Percentiles rank a stretch among this genome's conserved stretches.
Evolutionary conservation across 2,329 filamentous ascomycete species (phyloP).

Genomic region (Plectosphaerella sp.): DNA sequence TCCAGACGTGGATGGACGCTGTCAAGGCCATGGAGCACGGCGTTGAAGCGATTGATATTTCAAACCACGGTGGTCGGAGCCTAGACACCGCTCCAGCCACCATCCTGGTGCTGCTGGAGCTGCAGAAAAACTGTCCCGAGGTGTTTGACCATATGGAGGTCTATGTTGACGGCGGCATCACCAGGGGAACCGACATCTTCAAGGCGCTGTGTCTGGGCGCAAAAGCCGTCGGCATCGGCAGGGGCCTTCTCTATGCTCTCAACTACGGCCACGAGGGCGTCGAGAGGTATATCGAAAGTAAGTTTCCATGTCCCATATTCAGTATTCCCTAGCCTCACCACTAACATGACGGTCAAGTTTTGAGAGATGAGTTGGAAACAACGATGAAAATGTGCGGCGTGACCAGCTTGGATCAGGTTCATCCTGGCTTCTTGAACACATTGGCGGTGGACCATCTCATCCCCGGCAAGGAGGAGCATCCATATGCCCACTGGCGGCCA

Average conservation of each 20-base stretch:
- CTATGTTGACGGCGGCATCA: conserved; percentile 60
- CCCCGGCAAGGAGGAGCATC: conserved; percentile 35
- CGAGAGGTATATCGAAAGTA: conserved; percentile 47
- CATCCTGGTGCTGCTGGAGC: conserved; percentile 57
- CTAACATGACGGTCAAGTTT: conserved; percentile 25
- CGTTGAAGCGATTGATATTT: conserved; percentile 63
- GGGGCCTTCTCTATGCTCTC: conserved; percentile 55
- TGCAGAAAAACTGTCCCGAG: conserved; percentile 56
- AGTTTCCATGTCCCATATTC: conserved; percentile 18
- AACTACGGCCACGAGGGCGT: conserved; percentile 57
- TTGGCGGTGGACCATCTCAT: conserved; percentile 42
- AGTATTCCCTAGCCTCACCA: neutral
- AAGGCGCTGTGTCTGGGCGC: conserved; percentile 64
- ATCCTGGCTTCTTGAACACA: conserved; percentile 57
- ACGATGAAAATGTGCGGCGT: conserved; percentile 64
- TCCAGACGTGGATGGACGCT: conserved; percentile 65
- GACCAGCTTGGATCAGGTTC: conserved; percentile 54
- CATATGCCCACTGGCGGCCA: conserved; percentile 36
- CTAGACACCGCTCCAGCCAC: conserved; percentile 47
- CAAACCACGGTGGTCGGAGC: conserved; percentile 64
- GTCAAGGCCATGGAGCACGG: conserved; percentile 53
- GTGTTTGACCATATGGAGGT: conserved; percentile 58
- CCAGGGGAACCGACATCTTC: conserved; percentile 62
- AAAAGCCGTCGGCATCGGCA: conserved; percentile 57
- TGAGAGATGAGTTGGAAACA: conserved; percentile 59